These are phyloP conservation scores for Exophiala spinifera DNA, from an alignment of 2,329 filamentous ascomycete species.

Conservation along the genomic window DNA sequence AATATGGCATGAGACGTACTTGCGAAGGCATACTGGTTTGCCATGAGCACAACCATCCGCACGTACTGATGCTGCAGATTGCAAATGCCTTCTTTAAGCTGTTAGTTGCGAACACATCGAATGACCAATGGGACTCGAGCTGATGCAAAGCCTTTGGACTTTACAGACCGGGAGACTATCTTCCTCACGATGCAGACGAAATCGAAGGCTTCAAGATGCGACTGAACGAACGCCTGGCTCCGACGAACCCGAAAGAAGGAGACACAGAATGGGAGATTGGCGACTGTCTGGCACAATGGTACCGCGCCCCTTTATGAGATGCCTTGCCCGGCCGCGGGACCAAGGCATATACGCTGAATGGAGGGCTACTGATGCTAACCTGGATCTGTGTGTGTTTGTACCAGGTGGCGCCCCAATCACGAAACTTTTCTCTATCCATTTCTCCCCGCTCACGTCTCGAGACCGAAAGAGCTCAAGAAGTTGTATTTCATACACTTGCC, in stretches of 20 bases:
- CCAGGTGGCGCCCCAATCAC: slow-evolving; percentile 85
- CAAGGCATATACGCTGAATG: not conserved
- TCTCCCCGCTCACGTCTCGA: slow-evolving; percentile 89
- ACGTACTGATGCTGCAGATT: slow-evolving; percentile 98
- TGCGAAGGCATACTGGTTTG: slow-evolving; percentile 97
- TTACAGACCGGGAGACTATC: slow-evolving; percentile 79
- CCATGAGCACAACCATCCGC: slow-evolving; percentile 98
- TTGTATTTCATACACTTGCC: slow-evolving; percentile 95
- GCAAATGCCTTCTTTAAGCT: slow-evolving; percentile 99
- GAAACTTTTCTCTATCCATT: slow-evolving; percentile 99
- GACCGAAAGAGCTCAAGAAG: slow-evolving; percentile 99
- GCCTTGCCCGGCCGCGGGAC: not conserved
- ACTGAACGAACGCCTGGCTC: slow-evolving; percentile 88
- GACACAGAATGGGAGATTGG: slow-evolving; percentile 79
- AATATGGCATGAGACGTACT: slow-evolving; percentile 93
- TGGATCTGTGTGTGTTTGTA: not conserved
- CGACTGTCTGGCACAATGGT: slow-evolving; percentile 92
- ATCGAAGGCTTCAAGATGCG: slow-evolving; percentile 90
- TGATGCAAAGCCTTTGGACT: not conserved
- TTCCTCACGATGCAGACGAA: slow-evolving; percentile 82
- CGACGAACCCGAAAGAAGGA: slow-evolving; percentile 75
- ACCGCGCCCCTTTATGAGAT: not conserved
- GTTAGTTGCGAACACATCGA: slow-evolving; percentile 37
- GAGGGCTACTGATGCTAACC: not conserved
- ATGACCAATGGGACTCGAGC: not conserved